Evolutionary conservation across 306 rosid species (phyloP).

Genomic region (Medicago lupulina): DNA sequence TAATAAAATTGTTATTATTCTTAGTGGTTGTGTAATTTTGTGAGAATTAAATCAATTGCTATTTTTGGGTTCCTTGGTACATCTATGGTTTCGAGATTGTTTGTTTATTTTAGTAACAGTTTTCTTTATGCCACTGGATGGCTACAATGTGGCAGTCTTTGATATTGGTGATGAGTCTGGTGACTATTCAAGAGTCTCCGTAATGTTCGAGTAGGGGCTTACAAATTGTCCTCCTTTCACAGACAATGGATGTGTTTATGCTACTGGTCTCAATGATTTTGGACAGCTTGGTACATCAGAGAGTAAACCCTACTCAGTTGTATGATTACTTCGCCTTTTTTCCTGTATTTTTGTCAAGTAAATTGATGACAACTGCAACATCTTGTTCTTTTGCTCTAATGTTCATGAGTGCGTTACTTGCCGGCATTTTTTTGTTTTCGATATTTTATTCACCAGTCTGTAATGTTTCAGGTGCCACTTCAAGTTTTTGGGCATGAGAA

Average conservation of each 20-base stretch:
- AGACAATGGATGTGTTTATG: constrained; percentile 74
- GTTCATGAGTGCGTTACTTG: constrained; percentile 3
- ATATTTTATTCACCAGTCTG: constrained; percentile 33
- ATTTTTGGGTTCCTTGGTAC: no score
- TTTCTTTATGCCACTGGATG: no score
- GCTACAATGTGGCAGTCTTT: constrained; percentile 38
- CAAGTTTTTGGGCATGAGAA: constrained; percentile 68
- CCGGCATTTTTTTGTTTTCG: not conserved
- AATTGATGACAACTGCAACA: not conserved
- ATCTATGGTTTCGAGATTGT: no score
- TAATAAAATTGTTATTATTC: not conserved
- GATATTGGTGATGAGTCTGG: constrained; percentile 46
- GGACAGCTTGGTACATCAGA: constrained; percentile 82
- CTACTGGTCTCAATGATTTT: constrained; percentile 91
- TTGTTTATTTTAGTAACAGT: no score
- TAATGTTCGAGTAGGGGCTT: constrained; percentile 51
- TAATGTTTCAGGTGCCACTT: constrained; percentile 69
- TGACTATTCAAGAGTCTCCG: constrained; percentile 50
- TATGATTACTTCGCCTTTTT: constrained; percentile 49
- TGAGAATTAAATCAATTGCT: not conserved
- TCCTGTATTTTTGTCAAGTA: constrained; percentile 11
- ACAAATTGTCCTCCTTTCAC: constrained; percentile 62
- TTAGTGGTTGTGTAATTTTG: constrained; percentile 8
- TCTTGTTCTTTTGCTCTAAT: constrained; percentile 22
- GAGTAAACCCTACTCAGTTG: constrained; percentile 55